Conservation (phyloP, 129 eudicot species). For the Mikania micrantha region DNA sequence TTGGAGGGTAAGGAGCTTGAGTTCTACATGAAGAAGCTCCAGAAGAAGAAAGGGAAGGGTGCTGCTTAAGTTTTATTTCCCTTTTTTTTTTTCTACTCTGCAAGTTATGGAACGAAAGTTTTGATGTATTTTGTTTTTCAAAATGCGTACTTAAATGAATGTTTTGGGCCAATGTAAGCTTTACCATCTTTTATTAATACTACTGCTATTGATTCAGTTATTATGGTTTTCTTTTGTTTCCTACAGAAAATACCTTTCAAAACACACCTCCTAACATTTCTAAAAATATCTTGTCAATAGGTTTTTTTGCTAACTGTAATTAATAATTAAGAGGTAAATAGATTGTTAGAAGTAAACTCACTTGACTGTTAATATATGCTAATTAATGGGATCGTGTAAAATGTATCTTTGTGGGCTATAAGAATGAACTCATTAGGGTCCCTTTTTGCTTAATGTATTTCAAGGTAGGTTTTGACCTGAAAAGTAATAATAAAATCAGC, state of each 20-base stretch:
- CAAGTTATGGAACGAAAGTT: constrained; percentile 24
- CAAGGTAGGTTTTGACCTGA: background rate
- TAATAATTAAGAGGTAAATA: too few relatives aligned
- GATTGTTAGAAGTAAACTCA: too few relatives aligned
- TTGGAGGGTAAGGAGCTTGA: constrained; percentile 90
- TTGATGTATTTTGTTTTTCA: constrained; percentile 25
- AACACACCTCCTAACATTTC: background rate
- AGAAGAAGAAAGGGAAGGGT: constrained; percentile 81
- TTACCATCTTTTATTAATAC: background rate
- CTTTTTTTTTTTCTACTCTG: background rate
- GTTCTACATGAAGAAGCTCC: constrained; percentile 82
- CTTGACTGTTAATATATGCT: too few relatives aligned
- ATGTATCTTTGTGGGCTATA: too few relatives aligned
- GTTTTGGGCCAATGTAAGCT: constrained; percentile 3
- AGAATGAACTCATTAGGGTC: background rate
- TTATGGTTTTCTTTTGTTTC: background rate
- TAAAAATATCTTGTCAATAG: background rate
- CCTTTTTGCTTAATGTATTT: background rate
- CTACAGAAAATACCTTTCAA: background rate
- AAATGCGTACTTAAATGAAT: constrained; percentile 15
- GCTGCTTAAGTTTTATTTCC: constrained; percentile 31
- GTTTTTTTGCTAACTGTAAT: background rate
- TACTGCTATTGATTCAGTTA: background rate
- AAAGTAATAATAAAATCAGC: background rate
- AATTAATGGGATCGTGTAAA: too few relatives aligned